Evolutionary conservation across 805 yeast species (phyloP).

Genomic region (Candida tibetensis): DNA sequence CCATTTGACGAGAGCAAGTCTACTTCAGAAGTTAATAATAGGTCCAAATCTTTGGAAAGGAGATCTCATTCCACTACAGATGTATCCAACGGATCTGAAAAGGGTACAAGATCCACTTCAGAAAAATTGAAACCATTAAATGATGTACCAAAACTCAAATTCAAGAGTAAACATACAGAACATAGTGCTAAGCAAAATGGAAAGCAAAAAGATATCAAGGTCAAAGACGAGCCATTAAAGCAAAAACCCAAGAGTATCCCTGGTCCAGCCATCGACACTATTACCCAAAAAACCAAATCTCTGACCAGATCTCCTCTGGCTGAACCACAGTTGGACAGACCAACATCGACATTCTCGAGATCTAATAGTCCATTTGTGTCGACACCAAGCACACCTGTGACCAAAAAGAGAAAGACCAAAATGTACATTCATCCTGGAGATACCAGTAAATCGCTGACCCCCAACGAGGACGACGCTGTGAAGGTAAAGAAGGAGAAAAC

Average conservation of each 20-base stretch:
- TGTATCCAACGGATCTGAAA: too few relatives aligned
- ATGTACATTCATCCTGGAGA: constrained; percentile 25
- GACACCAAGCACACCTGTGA: constrained; percentile 6
- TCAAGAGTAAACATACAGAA: not conserved
- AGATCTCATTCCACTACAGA: too few relatives aligned
- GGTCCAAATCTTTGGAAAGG: too few relatives aligned
- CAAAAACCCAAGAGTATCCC: not conserved
- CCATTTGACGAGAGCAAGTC: constrained; percentile 39
- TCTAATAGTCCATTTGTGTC: constrained; percentile 19
- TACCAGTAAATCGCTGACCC: constrained; percentile 10
- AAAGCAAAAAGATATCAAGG: not conserved
- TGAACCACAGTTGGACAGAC: constrained; percentile 11
- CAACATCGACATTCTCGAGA: constrained; percentile 14
- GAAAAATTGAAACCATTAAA: too few relatives aligned
- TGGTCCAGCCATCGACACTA: not conserved
- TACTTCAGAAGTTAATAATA: too few relatives aligned
- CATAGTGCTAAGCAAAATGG: not conserved
- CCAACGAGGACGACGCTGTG: constrained; percentile 7
- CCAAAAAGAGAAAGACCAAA: constrained; percentile 25
- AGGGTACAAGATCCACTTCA: too few relatives aligned
- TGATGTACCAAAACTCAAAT: not conserved
- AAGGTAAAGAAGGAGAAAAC: constrained; percentile 1
- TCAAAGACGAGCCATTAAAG: not conserved
- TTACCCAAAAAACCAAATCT: not conserved
- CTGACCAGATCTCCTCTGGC: constrained; percentile 10